These are phyloP conservation scores for Aotearoamyces nothofagi DNA, from an alignment of 2,329 filamentous ascomycete species.

Conservation along the genomic window DNA sequence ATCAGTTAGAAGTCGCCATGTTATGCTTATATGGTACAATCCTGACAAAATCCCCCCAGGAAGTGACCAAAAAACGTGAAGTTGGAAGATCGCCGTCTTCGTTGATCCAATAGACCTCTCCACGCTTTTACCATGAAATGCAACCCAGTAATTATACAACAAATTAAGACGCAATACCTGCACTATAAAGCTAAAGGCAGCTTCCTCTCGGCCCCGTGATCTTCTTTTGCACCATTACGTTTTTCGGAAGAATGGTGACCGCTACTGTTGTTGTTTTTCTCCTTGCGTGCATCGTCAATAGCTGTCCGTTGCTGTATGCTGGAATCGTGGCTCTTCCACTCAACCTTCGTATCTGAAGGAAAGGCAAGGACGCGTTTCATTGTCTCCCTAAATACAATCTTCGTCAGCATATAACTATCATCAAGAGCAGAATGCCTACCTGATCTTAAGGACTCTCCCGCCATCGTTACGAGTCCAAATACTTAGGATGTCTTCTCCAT, in stretches of 20 bases:
- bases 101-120: not conserved
- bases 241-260: slow-evolving; percentile 15
- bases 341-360: slow-evolving; percentile 75
- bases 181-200: slow-evolving; percentile 1
- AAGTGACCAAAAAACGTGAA: not conserved
- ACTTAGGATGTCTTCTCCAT: slow-evolving; percentile 92
- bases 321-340: slow-evolving; percentile 93
- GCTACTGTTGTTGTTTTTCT: slow-evolving; percentile 45
- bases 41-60: not conserved
- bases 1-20: too few species aligned
- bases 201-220: slow-evolving; percentile 3
- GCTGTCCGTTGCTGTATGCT: slow-evolving; percentile 85
- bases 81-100: not conserved
- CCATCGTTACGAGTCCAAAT: slow-evolving; percentile 95
- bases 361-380: slow-evolving; percentile 83
- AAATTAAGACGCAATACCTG: not conserved
- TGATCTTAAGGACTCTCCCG: slow-evolving; percentile 87
- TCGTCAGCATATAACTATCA: slow-evolving; percentile 2
- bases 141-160: not conserved
- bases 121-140: not conserved
- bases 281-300: slow-evolving; percentile 81
- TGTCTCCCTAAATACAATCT: slow-evolving; percentile 53
- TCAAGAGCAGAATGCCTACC: slow-evolving; percentile 40
- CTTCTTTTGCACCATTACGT: slow-evolving; percentile 14
- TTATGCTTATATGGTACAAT: not conserved